A percentile compares a stretch with the other conserved stretches of the same genome.
Evolutionary conservation across 257 asterid genomes (phyloP).

Genomic region (Coffea canephora): DNA sequence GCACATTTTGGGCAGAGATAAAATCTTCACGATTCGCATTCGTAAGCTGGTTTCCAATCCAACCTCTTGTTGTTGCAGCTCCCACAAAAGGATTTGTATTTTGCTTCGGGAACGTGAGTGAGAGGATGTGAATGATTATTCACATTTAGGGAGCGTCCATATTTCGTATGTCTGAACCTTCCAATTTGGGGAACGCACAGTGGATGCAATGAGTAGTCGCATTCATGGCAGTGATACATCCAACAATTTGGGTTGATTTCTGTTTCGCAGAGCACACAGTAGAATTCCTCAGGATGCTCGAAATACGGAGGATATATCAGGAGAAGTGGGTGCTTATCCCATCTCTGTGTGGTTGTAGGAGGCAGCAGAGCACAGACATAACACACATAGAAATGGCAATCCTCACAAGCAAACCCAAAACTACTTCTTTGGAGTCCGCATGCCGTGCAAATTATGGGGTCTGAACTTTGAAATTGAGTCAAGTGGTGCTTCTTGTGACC

Average conservation of each 20-base stretch:
- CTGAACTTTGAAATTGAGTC: neutral
- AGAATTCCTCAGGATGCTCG: conserved; percentile 6
- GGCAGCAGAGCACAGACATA: neutral
- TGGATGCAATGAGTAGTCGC: neutral
- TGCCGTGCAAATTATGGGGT: too few species aligned
- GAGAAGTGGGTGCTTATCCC: neutral
- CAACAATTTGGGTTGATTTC: neutral
- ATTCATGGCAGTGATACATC: neutral
- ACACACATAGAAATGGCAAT: neutral
- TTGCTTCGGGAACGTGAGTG: neutral
- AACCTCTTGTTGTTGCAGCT: too few species aligned
- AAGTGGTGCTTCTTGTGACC: neutral
- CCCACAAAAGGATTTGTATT: neutral
- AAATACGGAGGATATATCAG: neutral
- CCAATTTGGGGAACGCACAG: neutral
- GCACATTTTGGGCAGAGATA: neutral
- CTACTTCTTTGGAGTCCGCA: too few species aligned
- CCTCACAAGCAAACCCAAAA: neutral
- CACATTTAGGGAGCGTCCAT: neutral
- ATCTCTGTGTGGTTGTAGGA: neutral
- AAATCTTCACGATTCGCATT: neutral
- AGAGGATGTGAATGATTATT: neutral
- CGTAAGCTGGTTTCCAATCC: neutral
- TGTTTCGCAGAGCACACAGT: neutral
- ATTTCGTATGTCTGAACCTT: neutral